Evolutionary conservation across 768 basidiomycete genomes (phyloP), one percentile per base, ranked within the genome.

Genomic region (Boletus rubescentipes): DNA sequence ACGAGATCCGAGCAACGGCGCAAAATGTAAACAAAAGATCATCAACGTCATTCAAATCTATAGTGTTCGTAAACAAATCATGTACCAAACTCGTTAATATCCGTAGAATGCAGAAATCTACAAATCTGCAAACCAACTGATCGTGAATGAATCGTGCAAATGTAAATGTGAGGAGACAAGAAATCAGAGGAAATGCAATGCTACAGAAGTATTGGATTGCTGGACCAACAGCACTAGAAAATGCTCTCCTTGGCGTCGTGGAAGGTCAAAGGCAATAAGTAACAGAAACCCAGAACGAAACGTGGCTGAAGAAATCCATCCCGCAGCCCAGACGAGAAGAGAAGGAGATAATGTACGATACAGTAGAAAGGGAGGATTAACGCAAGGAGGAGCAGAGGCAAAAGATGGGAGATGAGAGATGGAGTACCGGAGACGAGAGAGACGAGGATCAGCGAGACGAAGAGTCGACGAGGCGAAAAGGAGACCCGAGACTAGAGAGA

Each of bases 211-310:
- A 58, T 60, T 36, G 53, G 56, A 56, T 61, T 62, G 68, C 62
- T 62, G 60, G 61, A 63, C 64, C 65, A 58, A 70, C 54, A 60
- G 58, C 61, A 60, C 55, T 55, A 39, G 61, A 66, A 60, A 66
- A 62, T 52, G 68, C 62, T 59, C 69, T 69, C 71, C 68, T 67
- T 59, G 65, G 59, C 63, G 65, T 61, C 26, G 61, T 66, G 67
- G 71, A 69, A 72, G 68, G 68, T 67, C 57, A 68, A 64, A 67
- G 66, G 49, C 42, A 60, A 71, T 71, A 72, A 71, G 71, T 71
- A 57, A 64, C 67, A 67, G 36, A 58, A 67, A 67, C 15, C n/a
- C 9, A 29, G 41, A 60, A 60, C 51, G 38, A 45, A 18, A 43
- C 42, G 48, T 55, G 67, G 67, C 67, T 57, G 62, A 61, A 4